A percentile compares a stretch with the other conserved stretches of the same genome.
These are phyloP conservation scores for Castanopsis chinensis DNA, from an alignment of 306 rosid species.

Conservation along the genomic window DNA sequence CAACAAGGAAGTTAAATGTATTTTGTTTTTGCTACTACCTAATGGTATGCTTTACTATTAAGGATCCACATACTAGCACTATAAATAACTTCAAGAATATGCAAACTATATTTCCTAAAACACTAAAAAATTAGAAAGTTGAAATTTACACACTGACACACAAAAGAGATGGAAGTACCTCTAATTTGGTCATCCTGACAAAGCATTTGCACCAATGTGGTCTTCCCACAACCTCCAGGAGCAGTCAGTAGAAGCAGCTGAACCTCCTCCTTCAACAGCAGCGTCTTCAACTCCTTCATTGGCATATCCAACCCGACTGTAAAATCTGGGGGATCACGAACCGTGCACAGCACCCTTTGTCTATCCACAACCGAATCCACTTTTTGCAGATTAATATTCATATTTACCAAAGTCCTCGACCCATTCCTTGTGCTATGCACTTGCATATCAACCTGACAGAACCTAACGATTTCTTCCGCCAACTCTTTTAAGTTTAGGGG, in stretches of 20 bases:
- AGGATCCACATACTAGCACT: no score
- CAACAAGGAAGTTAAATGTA: no score
- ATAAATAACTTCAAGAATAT: no score
- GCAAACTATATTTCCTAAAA: no score
- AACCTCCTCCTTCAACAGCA: constrained; percentile 22
- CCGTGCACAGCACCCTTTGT: neutral
- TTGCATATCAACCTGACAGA: neutral
- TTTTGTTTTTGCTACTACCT: no score
- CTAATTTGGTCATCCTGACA: constrained; percentile 37
- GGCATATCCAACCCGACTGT: constrained; percentile 35
- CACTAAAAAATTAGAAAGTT: no score
- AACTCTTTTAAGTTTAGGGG: neutral
- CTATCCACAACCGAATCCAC: no score
- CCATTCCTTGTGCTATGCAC: neutral
- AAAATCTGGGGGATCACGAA: constrained; percentile 20
- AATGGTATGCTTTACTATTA: no score
- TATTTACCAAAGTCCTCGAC: no score
- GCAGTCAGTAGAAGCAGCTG: constrained; percentile 37
- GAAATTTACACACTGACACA: no score
- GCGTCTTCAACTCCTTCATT: constrained; percentile 31
- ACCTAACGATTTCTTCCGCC: neutral
- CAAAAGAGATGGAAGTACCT: constrained; percentile 20
- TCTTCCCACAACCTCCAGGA: constrained; percentile 50
- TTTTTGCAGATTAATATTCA: no score
- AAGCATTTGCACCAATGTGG: constrained; percentile 43